Evolutionary conservation across 2,329 filamentous ascomycete species (phyloP).

Genomic region (Trichoderma sp.): DNA sequence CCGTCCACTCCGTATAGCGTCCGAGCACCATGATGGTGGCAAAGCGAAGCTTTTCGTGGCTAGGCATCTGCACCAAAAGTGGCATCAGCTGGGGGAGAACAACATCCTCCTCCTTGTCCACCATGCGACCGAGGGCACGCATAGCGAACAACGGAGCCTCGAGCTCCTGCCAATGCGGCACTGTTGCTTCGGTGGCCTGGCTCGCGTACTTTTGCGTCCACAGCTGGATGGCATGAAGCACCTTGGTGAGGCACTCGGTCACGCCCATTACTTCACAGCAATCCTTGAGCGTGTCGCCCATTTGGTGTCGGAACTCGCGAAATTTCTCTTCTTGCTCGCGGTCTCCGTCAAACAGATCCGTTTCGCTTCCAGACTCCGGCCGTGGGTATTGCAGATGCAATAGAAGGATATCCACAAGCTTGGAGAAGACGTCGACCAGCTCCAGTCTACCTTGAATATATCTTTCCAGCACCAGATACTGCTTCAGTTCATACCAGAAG

Average conservation of each 20-base stretch:
- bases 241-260: slow-evolving; percentile 84
- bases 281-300: slow-evolving; percentile 97
- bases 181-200: slow-evolving; percentile 68
- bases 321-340: slow-evolving; percentile 96
- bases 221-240: slow-evolving; percentile 77
- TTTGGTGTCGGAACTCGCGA: slow-evolving; percentile 90
- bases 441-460: slow-evolving; percentile 80
- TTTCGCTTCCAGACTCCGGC: slow-evolving; percentile 69
- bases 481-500: slow-evolving; percentile 98
- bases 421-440: slow-evolving; percentile 78
- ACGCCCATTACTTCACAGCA: slow-evolving; percentile 95
- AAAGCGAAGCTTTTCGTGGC: slow-evolving; percentile 97
- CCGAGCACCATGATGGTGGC: slow-evolving; percentile 97
- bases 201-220: slow-evolving; percentile 84
- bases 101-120: slow-evolving; percentile 80
- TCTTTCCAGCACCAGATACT: slow-evolving; percentile 86
- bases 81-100: slow-evolving; percentile 91
- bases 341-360: slow-evolving; percentile 91
- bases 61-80: slow-evolving; percentile 87
- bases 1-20: slow-evolving; percentile 96
- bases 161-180: slow-evolving; percentile 94
- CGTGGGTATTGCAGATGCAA: slow-evolving; percentile 84
- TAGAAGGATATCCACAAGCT: slow-evolving; percentile 89
- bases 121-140: slow-evolving; percentile 95
- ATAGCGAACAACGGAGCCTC: slow-evolving; percentile 94